Percentiles rank a stretch among this genome's conserved stretches.
Conservation (phyloP, 129 eudicot species). For the Logfia minima region DNA sequence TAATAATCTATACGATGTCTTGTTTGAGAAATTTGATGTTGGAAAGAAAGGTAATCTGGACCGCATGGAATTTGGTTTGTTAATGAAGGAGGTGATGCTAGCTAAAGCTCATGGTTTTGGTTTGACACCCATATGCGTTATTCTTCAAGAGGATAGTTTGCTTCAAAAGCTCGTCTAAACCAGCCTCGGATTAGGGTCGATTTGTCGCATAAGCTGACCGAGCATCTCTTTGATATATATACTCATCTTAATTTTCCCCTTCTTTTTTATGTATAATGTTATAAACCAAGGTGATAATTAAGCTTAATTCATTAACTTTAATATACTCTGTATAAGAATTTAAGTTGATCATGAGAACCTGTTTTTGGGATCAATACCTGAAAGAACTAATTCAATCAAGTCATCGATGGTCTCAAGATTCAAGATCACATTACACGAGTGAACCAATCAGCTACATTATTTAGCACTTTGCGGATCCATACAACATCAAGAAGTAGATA, state of each 20-base stretch:
- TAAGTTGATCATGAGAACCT: not conserved
- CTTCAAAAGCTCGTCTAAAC: constrained; percentile 44
- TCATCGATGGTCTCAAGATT: not conserved
- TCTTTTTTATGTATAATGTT: not conserved
- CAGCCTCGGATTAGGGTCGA: not conserved
- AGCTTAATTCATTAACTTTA: not conserved
- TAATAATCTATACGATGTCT: constrained; percentile 26
- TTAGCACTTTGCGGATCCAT: no score
- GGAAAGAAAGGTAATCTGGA: constrained; percentile 44
- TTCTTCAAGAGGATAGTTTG: constrained; percentile 67
- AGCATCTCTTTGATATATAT: not conserved
- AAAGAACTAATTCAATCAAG: not conserved
- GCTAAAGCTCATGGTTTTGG: constrained; percentile 72
- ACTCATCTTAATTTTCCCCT: not conserved
- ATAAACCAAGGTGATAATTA: not conserved
- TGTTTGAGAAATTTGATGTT: constrained; percentile 51
- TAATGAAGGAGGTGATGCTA: constrained; percentile 65
- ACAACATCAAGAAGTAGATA: no score
- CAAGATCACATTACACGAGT: no score
- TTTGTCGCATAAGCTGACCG: not conserved
- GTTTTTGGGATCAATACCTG: not conserved
- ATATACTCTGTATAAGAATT: not conserved
- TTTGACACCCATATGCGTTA: constrained; percentile 42
- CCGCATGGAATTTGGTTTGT: constrained; percentile 29
- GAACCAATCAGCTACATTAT: no score